Base-by-base conservation (phyloP, 129 eudicot species). In the Escallonia rubra region DNA sequence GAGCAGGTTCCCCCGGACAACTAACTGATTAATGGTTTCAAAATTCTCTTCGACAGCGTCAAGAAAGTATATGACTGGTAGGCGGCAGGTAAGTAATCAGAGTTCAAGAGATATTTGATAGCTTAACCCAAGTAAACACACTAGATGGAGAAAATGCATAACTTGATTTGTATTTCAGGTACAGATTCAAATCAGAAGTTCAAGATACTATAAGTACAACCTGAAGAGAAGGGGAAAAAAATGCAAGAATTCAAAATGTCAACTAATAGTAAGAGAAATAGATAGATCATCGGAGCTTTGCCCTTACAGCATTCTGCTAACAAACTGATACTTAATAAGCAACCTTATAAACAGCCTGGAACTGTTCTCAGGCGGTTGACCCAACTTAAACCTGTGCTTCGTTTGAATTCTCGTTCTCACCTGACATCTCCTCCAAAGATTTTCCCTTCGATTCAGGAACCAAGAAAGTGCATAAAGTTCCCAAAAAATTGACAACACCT, bases 401-500 rank as follows among this genome's bases (percentile, higher is more conserved):
- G 5, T 70, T 53, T 68, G 14, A 53, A 39, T 81, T 60, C 65
- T 81, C 84, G 34, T 86, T 82, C 79, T 88, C 96, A 4, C 83
- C 77, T 7, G 91, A 85, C 82, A 88, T 79, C 57, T 88, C 96
- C 66, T 88, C 91, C 13, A 88, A 80, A 41, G 91, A 88, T 66
- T 78, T 88, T 39, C 91, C 96, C 44, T 88, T 88, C 15, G 96
- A 78, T 72, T 88, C 96, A 0, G 91, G 96, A 14, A 89, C 89
- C 78, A 89, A 54, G 70, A 89, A 78, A 23, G 92, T 89, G 71
- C 73, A 89, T n/a, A 78, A 52, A 41, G 72, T 72, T 0, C 96
- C 96, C 60, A 89, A 43, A 57, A 85, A 55, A 74, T 85, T 89
- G 61, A 89, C 73, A 11, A 78, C 75, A 3, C 81, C 92, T 75